phyloP scores from a whole-genome alignment of 2,329 filamentous ascomycete genomes.

The Microdochium nivale region DNA sequence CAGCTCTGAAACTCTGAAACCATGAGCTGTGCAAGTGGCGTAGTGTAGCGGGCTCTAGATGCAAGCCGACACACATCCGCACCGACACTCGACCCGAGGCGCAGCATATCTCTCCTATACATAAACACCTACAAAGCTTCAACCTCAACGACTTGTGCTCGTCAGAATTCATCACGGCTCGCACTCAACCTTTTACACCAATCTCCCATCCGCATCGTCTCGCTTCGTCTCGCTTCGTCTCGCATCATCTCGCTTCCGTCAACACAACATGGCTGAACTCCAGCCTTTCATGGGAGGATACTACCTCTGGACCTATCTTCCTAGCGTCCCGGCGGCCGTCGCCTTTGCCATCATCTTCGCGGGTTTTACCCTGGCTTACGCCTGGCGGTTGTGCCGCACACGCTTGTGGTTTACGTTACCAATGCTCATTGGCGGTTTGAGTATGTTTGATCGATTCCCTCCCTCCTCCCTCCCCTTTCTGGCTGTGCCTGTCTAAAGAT shows the following conservation, averaged over 20 bases:
- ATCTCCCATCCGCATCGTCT: neutral
- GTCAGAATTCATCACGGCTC: neutral
- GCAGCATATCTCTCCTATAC: neutral
- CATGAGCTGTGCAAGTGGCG: neutral
- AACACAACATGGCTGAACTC: constrained; percentile 17
- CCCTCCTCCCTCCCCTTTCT: neutral
- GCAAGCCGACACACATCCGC: neutral
- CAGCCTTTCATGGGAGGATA: constrained; percentile 18
- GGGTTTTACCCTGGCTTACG: constrained; percentile 26
- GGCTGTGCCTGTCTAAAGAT: neutral
- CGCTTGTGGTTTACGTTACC: constrained; percentile 41
- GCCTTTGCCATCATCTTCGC: constrained; percentile 34
- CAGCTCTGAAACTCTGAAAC: neutral
- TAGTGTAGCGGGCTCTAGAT: no score
- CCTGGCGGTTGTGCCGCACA: constrained; percentile 30
- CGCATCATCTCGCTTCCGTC: constrained; percentile 2
- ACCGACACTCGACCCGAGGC: neutral
- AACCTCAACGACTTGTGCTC: neutral
- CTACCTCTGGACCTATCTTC: constrained; percentile 27
- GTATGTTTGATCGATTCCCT: constrained; percentile 24
- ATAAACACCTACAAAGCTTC: neutral
- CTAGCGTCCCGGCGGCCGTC: constrained; percentile 32
- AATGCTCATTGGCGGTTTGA: constrained; percentile 36
- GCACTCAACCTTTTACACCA: neutral
- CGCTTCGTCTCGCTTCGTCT: constrained; percentile 4